Conservation (phyloP, 2,329 filamentous ascomycete species). For the Cryphonectria radicalis region DNA sequence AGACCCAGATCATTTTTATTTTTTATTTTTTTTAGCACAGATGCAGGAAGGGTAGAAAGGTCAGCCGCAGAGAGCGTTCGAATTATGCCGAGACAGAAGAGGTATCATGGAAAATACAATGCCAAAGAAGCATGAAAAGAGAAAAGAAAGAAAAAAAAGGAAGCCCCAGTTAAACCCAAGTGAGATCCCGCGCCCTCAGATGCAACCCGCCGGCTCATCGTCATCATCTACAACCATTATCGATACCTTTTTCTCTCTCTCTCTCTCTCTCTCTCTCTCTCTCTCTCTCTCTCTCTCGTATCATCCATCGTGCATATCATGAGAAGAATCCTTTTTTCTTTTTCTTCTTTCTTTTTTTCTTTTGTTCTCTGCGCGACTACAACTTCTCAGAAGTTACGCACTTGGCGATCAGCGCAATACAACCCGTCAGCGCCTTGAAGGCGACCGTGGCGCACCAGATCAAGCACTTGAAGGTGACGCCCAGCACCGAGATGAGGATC, state of each 20-base stretch:
- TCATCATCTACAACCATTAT: conserved; percentile 18
- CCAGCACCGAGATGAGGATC: conserved; percentile 54
- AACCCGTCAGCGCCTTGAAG: conserved; percentile 56
- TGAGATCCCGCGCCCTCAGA: conserved; percentile 15
- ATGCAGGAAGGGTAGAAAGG: neutral
- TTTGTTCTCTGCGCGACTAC: conserved; percentile 28
- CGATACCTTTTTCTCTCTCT: conserved; percentile 5
- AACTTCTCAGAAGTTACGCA: conserved; percentile 52
- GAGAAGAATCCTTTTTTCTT: neutral
- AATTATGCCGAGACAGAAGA: conserved; percentile 16
- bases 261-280: conserved; percentile 12
- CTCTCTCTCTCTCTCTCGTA: conserved; percentile 10
- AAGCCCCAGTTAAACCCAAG: neutral
- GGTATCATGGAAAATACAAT: conserved; percentile 29
- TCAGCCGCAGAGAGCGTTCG: conserved; percentile 8
- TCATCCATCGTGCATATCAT: conserved; percentile 24
- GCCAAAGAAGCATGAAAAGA: conserved; percentile 2
- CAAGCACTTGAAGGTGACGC: conserved; percentile 59
- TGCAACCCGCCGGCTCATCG: conserved; percentile 16
- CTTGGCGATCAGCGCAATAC: conserved; percentile 56
- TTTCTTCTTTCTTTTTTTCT: neutral
- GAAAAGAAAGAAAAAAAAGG: neutral
- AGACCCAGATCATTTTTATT: neutral
- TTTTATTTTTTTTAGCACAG: neutral
- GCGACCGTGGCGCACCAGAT: conserved; percentile 61